Conservation (phyloP, 352 stramenopile species). For the Globisporangium nodosum region DNA sequence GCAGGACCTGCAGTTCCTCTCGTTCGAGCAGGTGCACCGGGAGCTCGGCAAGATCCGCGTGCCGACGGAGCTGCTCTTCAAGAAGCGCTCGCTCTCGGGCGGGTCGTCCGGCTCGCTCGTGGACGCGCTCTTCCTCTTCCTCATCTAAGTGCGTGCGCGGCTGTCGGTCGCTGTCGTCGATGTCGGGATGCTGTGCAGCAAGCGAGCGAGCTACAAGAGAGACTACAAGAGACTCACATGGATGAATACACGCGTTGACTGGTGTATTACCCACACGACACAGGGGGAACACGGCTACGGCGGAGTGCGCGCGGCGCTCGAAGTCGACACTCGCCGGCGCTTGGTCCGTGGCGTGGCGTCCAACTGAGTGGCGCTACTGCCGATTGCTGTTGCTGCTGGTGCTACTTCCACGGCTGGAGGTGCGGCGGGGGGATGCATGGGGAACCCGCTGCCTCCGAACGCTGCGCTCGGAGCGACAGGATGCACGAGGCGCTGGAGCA, state of each 20-base stretch:
- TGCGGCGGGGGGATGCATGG: background rate
- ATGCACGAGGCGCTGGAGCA: constrained; percentile 10
- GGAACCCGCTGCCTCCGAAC: background rate
- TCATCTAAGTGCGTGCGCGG: constrained; percentile 15
- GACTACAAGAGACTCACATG: background rate
- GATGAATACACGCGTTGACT: background rate
- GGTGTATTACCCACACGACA: too few relatives aligned
- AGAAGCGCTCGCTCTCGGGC: constrained; percentile 37
- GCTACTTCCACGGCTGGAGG: background rate
- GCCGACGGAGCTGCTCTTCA: constrained; percentile 60
- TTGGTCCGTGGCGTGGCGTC: background rate
- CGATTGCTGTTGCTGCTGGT: background rate
- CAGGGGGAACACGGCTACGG: background rate
- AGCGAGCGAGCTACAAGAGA: background rate
- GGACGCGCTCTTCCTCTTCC: constrained; percentile 62
- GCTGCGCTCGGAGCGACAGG: background rate
- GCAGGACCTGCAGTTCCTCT: constrained; percentile 55
- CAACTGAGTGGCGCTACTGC: background rate
- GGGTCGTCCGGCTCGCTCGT: constrained; percentile 35
- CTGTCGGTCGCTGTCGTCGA: background rate
- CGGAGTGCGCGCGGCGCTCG: background rate
- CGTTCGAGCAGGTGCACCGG: constrained; percentile 53
- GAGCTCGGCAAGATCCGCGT: constrained; percentile 34
- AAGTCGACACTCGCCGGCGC: constrained; percentile 1
- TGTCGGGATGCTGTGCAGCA: background rate